A percentile compares a stretch with the other conserved stretches of the same genome.
Evolutionary conservation across 2,329 filamentous ascomycete genomes (phyloP).

Genomic region (Arthroderma uncinatum): DNA sequence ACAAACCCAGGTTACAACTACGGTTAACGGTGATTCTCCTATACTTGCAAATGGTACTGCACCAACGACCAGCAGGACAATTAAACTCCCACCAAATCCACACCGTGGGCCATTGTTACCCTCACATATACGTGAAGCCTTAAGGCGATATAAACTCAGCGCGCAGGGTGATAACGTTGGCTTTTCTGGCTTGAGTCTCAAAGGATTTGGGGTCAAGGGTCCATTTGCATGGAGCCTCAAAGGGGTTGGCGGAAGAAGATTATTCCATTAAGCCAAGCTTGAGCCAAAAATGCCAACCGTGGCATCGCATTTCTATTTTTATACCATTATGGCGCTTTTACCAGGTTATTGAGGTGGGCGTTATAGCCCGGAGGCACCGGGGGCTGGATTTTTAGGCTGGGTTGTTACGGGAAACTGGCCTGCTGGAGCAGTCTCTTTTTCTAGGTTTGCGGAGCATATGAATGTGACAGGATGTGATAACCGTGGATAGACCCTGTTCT

Average conservation of each 20-base stretch:
- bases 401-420: background rate
- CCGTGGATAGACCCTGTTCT: background rate
- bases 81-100: constrained; percentile 34
- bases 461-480: background rate
- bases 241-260: constrained; percentile 30
- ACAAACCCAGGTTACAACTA: background rate
- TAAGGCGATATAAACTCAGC: constrained; percentile 39
- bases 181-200: constrained; percentile 38
- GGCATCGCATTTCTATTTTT: constrained; percentile 4
- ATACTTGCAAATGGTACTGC: background rate
- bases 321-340: background rate
- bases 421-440: background rate
- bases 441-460: background rate
- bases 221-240: constrained; percentile 35
- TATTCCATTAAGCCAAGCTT: constrained; percentile 30
- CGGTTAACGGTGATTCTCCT: background rate
- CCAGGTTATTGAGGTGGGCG: background rate
- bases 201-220: constrained; percentile 34
- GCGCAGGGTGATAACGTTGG: constrained; percentile 40
- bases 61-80: constrained; percentile 7
- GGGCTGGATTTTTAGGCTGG: no score
- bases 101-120: constrained; percentile 39
- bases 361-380: background rate
- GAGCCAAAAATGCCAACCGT: background rate
- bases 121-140: constrained; percentile 40